A percentile compares a stretch with the other conserved stretches of the same genome.
phyloP scores from a whole-genome alignment of 305 asterid species.

The Fraxinus sp. region DNA sequence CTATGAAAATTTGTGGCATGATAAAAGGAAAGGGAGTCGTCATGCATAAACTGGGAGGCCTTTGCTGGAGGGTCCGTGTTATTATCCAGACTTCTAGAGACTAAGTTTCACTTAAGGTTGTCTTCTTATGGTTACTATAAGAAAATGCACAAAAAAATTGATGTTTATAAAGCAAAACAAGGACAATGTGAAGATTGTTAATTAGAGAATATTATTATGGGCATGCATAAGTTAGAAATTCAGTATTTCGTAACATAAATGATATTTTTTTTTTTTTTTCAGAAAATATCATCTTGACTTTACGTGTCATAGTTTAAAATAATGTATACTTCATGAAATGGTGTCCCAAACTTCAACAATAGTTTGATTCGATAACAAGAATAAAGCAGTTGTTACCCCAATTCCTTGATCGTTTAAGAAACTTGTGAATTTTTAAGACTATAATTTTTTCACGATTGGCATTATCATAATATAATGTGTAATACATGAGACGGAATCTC shows the following conservation, averaged over 20 bases:
- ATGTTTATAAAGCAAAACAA: background rate
- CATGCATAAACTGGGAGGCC: background rate
- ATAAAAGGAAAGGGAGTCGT: background rate
- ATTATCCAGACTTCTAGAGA: background rate
- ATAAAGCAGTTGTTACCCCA: background rate
- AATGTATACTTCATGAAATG: background rate
- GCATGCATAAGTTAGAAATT: background rate
- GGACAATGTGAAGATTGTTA: background rate
- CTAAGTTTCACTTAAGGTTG: background rate
- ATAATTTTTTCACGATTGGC: background rate
- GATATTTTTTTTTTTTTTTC: background rate
- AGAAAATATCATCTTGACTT: background rate
- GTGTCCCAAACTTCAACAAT: background rate
- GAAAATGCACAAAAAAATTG: background rate
- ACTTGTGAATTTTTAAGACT: background rate
- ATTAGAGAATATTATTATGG: background rate
- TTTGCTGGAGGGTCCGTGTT: background rate
- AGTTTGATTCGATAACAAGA: background rate
- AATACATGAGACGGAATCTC: background rate
- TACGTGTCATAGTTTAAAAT: background rate
- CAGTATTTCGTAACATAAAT: background rate
- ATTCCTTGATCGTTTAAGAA: background rate
- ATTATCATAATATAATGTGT: background rate
- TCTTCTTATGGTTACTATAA: background rate
- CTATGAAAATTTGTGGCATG: background rate